Percentiles rank a stretch among this genome's conserved stretches.
phyloP scores from a whole-genome alignment of 352 stramenopile species.

The Pythium oligandrum region DNA sequence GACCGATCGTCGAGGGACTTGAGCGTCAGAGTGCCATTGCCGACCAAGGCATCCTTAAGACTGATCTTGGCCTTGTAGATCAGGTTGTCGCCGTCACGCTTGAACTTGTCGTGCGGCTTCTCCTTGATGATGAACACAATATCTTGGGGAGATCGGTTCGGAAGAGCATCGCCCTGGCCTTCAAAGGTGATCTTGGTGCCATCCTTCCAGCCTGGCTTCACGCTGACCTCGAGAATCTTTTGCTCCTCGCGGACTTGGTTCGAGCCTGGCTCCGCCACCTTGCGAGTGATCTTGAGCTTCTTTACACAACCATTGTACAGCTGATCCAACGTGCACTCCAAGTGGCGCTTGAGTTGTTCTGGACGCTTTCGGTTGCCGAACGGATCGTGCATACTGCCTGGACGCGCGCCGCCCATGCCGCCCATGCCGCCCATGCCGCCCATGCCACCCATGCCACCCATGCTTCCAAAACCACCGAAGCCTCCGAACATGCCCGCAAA shows the following conservation, averaged over 20 bases:
- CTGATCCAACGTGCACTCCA: slow-evolving; percentile 92
- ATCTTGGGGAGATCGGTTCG: slow-evolving; percentile 91
- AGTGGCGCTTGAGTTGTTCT: slow-evolving; percentile 68
- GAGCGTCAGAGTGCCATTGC: slow-evolving; percentile 87
- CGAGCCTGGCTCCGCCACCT: slow-evolving; percentile 67
- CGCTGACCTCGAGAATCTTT: slow-evolving; percentile 93
- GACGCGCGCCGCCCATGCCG: slow-evolving; percentile 15
- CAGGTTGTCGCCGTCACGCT: slow-evolving; percentile 93
- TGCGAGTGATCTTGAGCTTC: slow-evolving; percentile 95
- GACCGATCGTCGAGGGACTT: slow-evolving; percentile 92
- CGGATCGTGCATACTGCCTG: slow-evolving; percentile 32
- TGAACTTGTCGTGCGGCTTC: slow-evolving; percentile 89
- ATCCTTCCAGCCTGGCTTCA: slow-evolving; percentile 96
- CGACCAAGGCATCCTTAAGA: slow-evolving; percentile 93
- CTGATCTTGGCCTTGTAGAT: slow-evolving; percentile 93
- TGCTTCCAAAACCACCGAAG: slow-evolving; percentile 49
- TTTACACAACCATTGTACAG: slow-evolving; percentile 80
- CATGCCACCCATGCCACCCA: slow-evolving; percentile 29
- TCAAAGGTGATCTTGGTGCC: slow-evolving; percentile 97
- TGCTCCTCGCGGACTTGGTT: slow-evolving; percentile 93
- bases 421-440: slow-evolving; percentile 17
- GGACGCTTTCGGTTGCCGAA: slow-evolving; percentile 37
- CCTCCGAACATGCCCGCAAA: slow-evolving; percentile 66
- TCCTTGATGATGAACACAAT: slow-evolving; percentile 95
- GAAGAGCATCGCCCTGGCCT: slow-evolving; percentile 84